These are phyloP conservation scores for Thalia dealbata DNA, from an alignment of 176 grass and related monocot genomes.

Conservation along the genomic window DNA sequence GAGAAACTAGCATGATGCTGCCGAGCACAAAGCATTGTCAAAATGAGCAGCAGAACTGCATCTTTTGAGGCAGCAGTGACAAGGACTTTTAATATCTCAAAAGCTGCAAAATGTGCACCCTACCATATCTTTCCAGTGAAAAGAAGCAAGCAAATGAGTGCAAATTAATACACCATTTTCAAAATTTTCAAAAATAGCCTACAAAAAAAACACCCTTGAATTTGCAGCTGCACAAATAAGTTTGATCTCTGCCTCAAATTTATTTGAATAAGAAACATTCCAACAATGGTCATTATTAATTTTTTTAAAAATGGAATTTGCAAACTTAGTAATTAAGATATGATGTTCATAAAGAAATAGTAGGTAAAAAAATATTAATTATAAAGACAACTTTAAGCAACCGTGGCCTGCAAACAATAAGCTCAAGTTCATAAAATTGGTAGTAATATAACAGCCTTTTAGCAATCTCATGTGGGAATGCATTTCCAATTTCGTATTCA, in stretches of 20 bases:
- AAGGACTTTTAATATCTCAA: too few relatives aligned
- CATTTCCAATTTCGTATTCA: slow-evolving; percentile 3
- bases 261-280: neutral
- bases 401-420: neutral
- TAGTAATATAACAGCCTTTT: neutral
- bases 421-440: neutral
- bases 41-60: too few relatives aligned
- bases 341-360: neutral
- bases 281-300: neutral
- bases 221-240: neutral
- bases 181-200: too few relatives aligned
- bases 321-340: neutral
- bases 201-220: neutral
- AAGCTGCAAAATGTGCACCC: too few relatives aligned
- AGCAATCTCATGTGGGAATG: neutral
- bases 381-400: neutral
- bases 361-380: neutral
- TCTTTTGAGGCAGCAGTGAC: too few relatives aligned
- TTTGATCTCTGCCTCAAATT: neutral
- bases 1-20: too few relatives aligned
- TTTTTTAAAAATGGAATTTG: too few relatives aligned
- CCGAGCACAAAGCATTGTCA: too few relatives aligned
- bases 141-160: too few relatives aligned
- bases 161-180: too few relatives aligned
- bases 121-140: too few relatives aligned